These are phyloP conservation scores for Penicillium corylophilum DNA, from an alignment of 2,329 filamentous ascomycete species.

Conservation along the genomic window DNA sequence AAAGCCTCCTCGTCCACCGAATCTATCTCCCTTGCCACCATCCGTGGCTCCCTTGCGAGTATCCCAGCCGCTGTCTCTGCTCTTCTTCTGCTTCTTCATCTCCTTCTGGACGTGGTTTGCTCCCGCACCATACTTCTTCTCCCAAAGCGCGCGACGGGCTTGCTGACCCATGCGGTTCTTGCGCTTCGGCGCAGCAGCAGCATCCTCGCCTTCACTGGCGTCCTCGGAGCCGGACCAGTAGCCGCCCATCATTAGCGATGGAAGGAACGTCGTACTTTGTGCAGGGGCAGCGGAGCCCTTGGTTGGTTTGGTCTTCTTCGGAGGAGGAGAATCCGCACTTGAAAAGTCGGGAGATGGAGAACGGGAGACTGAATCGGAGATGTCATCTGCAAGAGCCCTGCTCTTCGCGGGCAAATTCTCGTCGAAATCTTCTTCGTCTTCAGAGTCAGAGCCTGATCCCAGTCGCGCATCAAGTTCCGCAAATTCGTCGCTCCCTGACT, in stretches of 20 bases:
- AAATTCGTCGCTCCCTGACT: slow-evolving; percentile 29
- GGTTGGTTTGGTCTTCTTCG: slow-evolving; percentile 27
- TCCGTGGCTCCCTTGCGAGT: slow-evolving; percentile 55
- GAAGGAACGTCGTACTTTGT: slow-evolving; percentile 56
- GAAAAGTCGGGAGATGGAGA: slow-evolving; percentile 32
- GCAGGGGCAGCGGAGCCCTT: slow-evolving; percentile 20
- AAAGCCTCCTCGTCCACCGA: slow-evolving; percentile 20
- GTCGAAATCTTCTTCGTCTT: slow-evolving; percentile 25
- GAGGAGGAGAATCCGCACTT: slow-evolving; percentile 14
- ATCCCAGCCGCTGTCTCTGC: slow-evolving; percentile 59
- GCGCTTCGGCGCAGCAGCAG: slow-evolving; percentile 37
- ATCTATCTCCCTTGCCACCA: slow-evolving; percentile 25
- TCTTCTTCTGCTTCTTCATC: slow-evolving; percentile 30
- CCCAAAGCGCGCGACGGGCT: slow-evolving; percentile 60
- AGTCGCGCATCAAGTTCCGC: slow-evolving; percentile 36
- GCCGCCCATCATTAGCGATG: slow-evolving; percentile 59
- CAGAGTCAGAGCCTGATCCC: slow-evolving; percentile 29
- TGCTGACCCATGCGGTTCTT: slow-evolving; percentile 65
- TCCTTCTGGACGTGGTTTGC: slow-evolving; percentile 59
- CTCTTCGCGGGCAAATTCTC: slow-evolving; percentile 19
- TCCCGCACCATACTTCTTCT: slow-evolving; percentile 59
- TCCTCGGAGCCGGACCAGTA: slow-evolving; percentile 64
- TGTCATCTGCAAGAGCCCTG: slow-evolving; percentile 12
- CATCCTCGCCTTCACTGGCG: slow-evolving; percentile 48
- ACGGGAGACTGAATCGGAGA: slow-evolving; percentile 38